Percentiles rank a stretch among this genome's conserved stretches.
Evolutionary conservation across 331 rosid species (phyloP).

Genomic region (Malus hybrid): DNA sequence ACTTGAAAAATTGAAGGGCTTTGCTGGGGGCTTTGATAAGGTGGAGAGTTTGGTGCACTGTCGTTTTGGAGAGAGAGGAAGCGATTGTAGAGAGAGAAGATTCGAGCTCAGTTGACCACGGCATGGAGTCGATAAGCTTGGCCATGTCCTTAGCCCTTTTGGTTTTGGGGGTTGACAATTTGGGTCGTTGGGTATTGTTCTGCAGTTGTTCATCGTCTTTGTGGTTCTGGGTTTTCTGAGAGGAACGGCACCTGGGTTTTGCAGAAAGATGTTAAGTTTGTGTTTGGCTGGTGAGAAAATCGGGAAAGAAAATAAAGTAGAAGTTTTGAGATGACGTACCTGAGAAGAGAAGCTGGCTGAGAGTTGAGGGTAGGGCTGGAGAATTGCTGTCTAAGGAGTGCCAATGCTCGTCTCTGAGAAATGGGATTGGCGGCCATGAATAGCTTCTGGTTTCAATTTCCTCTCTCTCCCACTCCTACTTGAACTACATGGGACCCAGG

Average conservation of each 20-base stretch:
- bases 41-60: conserved; percentile 49
- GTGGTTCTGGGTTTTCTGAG: conserved; percentile 10
- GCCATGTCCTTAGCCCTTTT: conserved; percentile 51
- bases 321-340: conserved; percentile 9
- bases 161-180: conserved; percentile 23
- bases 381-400: conserved; percentile 9
- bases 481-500: too few species aligned
- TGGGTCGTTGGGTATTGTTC: conserved; percentile 18
- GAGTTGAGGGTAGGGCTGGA: neutral
- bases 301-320: neutral
- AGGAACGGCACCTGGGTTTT: conserved; percentile 34
- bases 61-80: conserved; percentile 46
- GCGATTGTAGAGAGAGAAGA: conserved; percentile 40
- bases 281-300: neutral
- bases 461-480: too few species aligned
- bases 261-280: neutral
- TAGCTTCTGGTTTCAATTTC: neutral
- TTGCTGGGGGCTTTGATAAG: conserved; percentile 34
- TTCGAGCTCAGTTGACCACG: conserved; percentile 44
- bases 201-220: conserved; percentile 6
- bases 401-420: conserved; percentile 5
- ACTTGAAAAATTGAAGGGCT: conserved; percentile 54
- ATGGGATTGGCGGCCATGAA: conserved; percentile 18
- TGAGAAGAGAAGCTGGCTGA: conserved; percentile 10
- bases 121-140: conserved; percentile 34